A percentile compares a stretch with the other conserved stretches of the same genome.
Evolutionary conservation across 352 stramenopile genomes (phyloP).

Genomic region (Aphanomyces stellatus): DNA sequence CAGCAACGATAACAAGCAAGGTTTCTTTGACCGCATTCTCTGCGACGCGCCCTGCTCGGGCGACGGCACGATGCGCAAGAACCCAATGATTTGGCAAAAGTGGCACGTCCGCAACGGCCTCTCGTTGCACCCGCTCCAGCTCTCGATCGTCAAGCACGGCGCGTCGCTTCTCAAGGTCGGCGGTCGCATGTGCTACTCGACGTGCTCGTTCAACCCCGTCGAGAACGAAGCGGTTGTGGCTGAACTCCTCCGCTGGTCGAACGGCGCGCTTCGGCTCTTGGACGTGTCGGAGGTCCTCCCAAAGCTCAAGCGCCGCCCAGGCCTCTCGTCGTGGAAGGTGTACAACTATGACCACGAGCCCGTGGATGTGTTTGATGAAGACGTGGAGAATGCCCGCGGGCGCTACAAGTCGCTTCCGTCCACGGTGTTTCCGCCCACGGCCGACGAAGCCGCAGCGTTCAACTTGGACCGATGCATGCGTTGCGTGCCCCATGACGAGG

Average conservation of each 20-base stretch:
- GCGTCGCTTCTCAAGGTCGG: slow-evolving; percentile 85
- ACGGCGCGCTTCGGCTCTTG: slow-evolving; percentile 87
- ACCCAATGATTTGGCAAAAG: slow-evolving; percentile 91
- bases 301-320: slow-evolving; percentile 77
- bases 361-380: slow-evolving; percentile 65
- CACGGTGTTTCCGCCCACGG: slow-evolving; percentile 87
- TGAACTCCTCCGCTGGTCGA: slow-evolving; percentile 88
- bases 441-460: slow-evolving; percentile 57
- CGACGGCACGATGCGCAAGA: slow-evolving; percentile 98
- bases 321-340: slow-evolving; percentile 91
- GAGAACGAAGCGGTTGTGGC: slow-evolving; percentile 99
- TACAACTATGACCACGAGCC: slow-evolving; percentile 78
- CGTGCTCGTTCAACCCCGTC: slow-evolving; percentile 98
- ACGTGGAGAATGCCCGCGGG: slow-evolving; percentile 40
- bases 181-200: slow-evolving; percentile 94
- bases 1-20: slow-evolving; percentile 32
- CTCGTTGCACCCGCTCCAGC: slow-evolving; percentile 91
- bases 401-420: slow-evolving; percentile 56
- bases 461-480: slow-evolving; percentile 93
- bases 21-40: slow-evolving; percentile 97
- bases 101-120: slow-evolving; percentile 91
- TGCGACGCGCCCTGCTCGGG: slow-evolving; percentile 98
- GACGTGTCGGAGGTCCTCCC: slow-evolving; percentile 75
- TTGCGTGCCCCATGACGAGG: slow-evolving; percentile 93
- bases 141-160: slow-evolving; percentile 92